These are phyloP conservation scores for Paraphysoderma sedebokerense DNA, from an alignment of 371 early-diverging fungal species.

Conservation along the genomic window DNA sequence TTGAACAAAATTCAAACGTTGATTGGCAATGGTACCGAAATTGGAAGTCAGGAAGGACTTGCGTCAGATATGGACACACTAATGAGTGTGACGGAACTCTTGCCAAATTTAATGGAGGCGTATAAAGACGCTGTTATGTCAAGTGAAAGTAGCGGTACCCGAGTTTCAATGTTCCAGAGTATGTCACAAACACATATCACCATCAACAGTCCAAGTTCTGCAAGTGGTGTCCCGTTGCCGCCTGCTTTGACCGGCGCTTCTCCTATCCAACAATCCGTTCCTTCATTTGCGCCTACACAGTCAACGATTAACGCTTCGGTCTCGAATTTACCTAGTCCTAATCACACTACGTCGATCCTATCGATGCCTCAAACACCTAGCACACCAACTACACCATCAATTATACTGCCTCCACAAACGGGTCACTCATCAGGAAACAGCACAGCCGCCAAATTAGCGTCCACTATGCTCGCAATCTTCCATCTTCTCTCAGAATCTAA, in stretches of 20 bases:
- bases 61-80: conserved; percentile 14
- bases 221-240: no score
- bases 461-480: conserved; percentile 29
- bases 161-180: conserved; percentile 12
- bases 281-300: neutral
- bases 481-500: conserved; percentile 29
- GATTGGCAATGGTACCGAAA: conserved; percentile 8
- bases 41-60: conserved; percentile 17
- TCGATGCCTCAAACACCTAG: neutral
- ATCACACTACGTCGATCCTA: neutral
- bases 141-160: conserved; percentile 9
- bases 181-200: no score
- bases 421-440: conserved; percentile 4
- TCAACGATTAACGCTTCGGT: neutral
- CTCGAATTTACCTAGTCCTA: neutral
- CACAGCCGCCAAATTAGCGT: conserved; percentile 26
- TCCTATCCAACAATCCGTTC: no score
- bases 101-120: conserved; percentile 5
- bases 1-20: conserved; percentile 29
- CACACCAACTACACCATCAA: neutral
- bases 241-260: no score
- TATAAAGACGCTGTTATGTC: conserved; percentile 2
- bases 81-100: conserved; percentile 1
- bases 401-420: neutral
- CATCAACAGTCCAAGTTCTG: no score